Percentiles rank a stretch among this genome's conserved stretches.
Conservation (phyloP, 768 basidiomycete species). For the Amylocystis lapponica region DNA sequence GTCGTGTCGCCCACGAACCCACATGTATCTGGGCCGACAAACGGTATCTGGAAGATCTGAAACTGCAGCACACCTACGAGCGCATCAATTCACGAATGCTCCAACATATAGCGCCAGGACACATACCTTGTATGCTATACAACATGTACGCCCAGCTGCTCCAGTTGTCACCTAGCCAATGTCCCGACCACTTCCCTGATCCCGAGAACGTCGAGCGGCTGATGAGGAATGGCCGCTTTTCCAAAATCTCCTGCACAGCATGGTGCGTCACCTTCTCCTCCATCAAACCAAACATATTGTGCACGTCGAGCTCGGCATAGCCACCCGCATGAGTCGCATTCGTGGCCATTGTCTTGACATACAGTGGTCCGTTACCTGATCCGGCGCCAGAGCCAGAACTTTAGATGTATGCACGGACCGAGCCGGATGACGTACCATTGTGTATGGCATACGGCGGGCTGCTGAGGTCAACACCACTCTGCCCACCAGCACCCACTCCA, state of each 20-base stretch:
- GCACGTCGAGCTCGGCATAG: conserved; percentile 57
- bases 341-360: conserved; percentile 49
- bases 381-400: no score
- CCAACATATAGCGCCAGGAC: no score
- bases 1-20: conserved; percentile 65
- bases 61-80: conserved; percentile 79
- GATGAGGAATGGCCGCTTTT: conserved; percentile 65
- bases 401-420: no score
- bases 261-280: conserved; percentile 60
- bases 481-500: conserved; percentile 45
- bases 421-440: conserved; percentile 56
- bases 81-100: no score
- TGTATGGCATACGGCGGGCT: conserved; percentile 64
- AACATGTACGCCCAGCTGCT: conserved; percentile 71
- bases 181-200: conserved; percentile 65
- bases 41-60: conserved; percentile 78
- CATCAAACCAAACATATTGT: conserved; percentile 70
- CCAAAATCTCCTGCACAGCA: conserved; percentile 49
- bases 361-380: conserved; percentile 46
- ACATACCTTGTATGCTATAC: conserved; percentile 68
- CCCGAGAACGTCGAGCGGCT: conserved; percentile 67
- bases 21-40: conserved; percentile 78
- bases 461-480: conserved; percentile 45
- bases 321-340: conserved; percentile 67
- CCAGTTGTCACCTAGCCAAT: conserved; percentile 78